Percentiles rank a stretch among this genome's conserved stretches.
These are phyloP conservation scores for Trapa bicornis DNA, from an alignment of 345 rosid genomes.

Conservation along the genomic window DNA sequence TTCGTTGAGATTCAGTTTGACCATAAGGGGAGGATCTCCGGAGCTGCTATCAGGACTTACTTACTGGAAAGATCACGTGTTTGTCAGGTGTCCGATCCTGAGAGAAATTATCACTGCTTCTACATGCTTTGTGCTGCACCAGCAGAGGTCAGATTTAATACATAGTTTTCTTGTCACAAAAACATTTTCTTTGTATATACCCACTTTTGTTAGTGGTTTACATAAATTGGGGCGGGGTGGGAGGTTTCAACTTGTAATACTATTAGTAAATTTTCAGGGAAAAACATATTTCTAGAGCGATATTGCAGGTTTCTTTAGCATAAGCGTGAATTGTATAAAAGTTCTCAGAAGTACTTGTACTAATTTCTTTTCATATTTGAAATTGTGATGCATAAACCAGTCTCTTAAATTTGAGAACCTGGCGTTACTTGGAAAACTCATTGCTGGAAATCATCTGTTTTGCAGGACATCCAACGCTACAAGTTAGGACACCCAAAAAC, in stretches of 20 bases:
- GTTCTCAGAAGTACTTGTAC: not conserved
- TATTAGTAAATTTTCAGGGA: not conserved
- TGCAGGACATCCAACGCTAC: conserved; percentile 68
- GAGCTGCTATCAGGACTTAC: conserved; percentile 99
- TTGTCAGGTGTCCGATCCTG: conserved; percentile 96
- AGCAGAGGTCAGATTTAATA: conserved; percentile 39
- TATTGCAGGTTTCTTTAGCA: not conserved
- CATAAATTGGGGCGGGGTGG: not conserved
- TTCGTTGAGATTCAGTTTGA: conserved; percentile 99
- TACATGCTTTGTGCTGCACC: conserved; percentile 99
- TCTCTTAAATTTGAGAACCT: not conserved
- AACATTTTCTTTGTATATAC: no score
- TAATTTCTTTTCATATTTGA: not conserved
- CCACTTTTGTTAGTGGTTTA: not conserved
- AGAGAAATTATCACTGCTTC: conserved; percentile 98
- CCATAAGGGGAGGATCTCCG: conserved; percentile 73
- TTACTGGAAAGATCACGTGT: conserved; percentile 98
- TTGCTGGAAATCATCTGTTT: conserved; percentile 10
- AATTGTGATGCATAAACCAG: not conserved
- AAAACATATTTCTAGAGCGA: not conserved
- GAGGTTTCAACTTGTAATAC: not conserved
- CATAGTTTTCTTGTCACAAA: not conserved
- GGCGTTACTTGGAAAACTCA: conserved; percentile 2
- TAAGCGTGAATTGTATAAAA: not conserved
- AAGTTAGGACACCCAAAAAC: conserved; percentile 73